Percentiles rank a stretch among this genome's conserved stretches.
These are phyloP conservation scores for Diatrype stigma DNA, from an alignment of 2,329 filamentous ascomycete genomes.

Conservation along the genomic window DNA sequence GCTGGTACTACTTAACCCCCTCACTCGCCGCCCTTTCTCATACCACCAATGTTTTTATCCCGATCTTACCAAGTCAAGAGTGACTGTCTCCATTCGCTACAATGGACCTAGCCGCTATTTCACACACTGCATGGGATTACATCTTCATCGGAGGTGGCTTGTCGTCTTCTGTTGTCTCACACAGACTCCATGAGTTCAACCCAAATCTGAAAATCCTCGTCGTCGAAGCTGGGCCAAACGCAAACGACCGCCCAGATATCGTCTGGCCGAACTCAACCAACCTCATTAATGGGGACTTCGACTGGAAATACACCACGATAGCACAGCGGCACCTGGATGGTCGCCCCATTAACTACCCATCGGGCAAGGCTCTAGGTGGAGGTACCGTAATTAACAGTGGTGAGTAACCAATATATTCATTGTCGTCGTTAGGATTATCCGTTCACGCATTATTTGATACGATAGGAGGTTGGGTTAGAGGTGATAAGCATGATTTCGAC, in stretches of 20 bases:
- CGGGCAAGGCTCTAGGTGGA: conserved; percentile 33
- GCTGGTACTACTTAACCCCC: too few relatives aligned
- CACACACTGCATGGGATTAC: conserved; percentile 13
- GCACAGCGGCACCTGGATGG: conserved; percentile 18
- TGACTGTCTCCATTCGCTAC: too few relatives aligned
- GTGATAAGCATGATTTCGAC: conserved; percentile 36
- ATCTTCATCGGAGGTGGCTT: conserved; percentile 17
- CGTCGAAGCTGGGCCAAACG: conserved; percentile 30
- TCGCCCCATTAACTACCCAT: conserved; percentile 12
- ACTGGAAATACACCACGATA: conserved; percentile 25
- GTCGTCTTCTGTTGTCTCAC: conserved; percentile 12
- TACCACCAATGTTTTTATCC: too few relatives aligned
- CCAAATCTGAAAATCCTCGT: conserved; percentile 23
- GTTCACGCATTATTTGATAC: background rate
- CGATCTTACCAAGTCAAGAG: too few relatives aligned
- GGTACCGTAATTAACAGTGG: conserved; percentile 31
- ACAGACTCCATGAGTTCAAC: conserved; percentile 7
- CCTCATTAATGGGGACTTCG: conserved; percentile 20
- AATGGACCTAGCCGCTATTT: background rate
- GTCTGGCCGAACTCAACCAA: conserved; percentile 16
- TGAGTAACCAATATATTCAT: background rate
- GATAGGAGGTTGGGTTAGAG: conserved; percentile 32
- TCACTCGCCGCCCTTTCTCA: too few relatives aligned
- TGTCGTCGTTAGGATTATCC: background rate
- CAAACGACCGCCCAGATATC: conserved; percentile 11